A percentile compares a stretch with the other conserved stretches of the same genome.
Conservation (phyloP, 2,329 filamentous ascomycete genomes). For the Phoma sp. region DNA sequence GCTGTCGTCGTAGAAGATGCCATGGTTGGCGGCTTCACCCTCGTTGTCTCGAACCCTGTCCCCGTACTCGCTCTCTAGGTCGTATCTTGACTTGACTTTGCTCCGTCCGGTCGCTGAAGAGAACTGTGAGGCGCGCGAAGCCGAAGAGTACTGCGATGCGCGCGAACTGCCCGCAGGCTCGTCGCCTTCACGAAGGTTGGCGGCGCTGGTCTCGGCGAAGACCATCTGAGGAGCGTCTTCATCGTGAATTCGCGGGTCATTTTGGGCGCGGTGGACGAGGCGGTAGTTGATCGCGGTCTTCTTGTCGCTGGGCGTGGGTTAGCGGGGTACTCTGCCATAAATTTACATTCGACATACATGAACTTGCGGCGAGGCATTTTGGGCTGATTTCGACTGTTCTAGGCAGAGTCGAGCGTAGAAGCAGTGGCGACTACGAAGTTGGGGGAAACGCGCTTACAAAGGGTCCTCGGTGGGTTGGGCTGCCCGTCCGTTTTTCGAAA, state of each 20-base stretch:
- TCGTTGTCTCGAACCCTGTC: constrained; percentile 81
- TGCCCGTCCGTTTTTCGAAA: constrained; percentile 54
- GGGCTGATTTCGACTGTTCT: constrained; percentile 22
- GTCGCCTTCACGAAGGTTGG: constrained; percentile 39
- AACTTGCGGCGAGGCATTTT: constrained; percentile 77
- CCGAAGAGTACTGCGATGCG: constrained; percentile 51
- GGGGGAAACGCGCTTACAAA: constrained; percentile 43
- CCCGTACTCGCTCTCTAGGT: constrained; percentile 78
- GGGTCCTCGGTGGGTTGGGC: constrained; percentile 16
- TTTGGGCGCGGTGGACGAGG: constrained; percentile 93
- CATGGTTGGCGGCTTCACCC: constrained; percentile 92
- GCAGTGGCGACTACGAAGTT: constrained; percentile 25
- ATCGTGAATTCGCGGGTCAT: constrained; percentile 97
- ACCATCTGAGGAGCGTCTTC: constrained; percentile 87
- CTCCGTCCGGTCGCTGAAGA: constrained; percentile 47
- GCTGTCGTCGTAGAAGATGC: constrained; percentile 93
- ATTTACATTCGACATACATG: constrained; percentile 62
- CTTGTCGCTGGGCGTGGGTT: constrained; percentile 69
- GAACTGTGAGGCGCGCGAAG: constrained; percentile 11
- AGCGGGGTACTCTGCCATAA: constrained; percentile 31
- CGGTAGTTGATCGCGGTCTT: constrained; percentile 92
- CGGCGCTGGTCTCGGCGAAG: constrained; percentile 70
- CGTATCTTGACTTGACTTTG: constrained; percentile 71
- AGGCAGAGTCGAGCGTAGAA: not conserved
- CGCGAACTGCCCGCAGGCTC: constrained; percentile 55